Conservation (phyloP, 208 protist species). For the Crithidia mellificae region DNA sequence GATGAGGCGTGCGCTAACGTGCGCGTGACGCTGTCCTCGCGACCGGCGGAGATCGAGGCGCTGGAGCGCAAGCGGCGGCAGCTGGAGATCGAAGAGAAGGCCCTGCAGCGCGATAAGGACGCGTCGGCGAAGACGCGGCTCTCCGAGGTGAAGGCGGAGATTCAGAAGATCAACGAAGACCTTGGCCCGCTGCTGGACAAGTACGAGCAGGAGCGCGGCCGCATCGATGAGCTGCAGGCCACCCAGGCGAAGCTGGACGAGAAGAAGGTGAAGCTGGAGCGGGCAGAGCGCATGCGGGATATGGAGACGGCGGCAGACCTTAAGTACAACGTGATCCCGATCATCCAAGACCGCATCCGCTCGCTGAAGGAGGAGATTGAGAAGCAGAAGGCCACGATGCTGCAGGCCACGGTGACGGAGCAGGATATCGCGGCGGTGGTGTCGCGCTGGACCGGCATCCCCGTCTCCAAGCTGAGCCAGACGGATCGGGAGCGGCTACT, state of each 20-base stretch:
- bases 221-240: constrained; percentile 89
- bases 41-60: constrained; percentile 96
- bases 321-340: constrained; percentile 72
- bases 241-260: constrained; percentile 91
- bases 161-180: constrained; percentile 83
- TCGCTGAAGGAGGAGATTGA: too few species aligned
- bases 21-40: constrained; percentile 94
- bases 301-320: constrained; percentile 83
- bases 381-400: constrained; percentile 89
- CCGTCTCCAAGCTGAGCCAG: constrained; percentile 90
- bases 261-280: constrained; percentile 79
- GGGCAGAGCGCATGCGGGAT: constrained; percentile 77
- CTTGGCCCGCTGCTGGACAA: constrained; percentile 84
- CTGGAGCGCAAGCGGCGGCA: constrained; percentile 91
- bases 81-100: constrained; percentile 92
- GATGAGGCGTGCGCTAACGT: constrained; percentile 96
- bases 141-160: constrained; percentile 60
- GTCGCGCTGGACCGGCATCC: constrained; percentile 97
- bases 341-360: constrained; percentile 86
- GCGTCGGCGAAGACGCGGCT: constrained; percentile 89
- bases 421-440: constrained; percentile 96
- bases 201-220: constrained; percentile 90
- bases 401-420: constrained; percentile 94
- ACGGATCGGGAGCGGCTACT: constrained; percentile 92
- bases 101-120: constrained; percentile 94